phyloP scores from a whole-genome alignment of 352 stramenopile species.

The Globisporangium rhizosaccharum region DNA sequence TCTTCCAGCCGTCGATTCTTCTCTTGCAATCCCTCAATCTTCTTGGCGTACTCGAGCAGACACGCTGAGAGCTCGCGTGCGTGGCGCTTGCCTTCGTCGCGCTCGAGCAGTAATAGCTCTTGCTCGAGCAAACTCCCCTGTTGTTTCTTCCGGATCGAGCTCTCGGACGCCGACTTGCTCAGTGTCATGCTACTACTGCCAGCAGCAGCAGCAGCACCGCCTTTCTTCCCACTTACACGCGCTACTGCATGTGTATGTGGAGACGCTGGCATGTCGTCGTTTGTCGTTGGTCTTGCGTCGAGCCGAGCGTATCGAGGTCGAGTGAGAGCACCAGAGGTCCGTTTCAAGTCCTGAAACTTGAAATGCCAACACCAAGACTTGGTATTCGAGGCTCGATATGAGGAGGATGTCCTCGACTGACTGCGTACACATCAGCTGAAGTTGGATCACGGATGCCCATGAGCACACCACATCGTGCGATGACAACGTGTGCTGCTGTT shows the following conservation, averaged over 20 bases:
- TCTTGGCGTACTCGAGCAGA: slow-evolving; percentile 67
- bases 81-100: slow-evolving; percentile 72
- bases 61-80: slow-evolving; percentile 54
- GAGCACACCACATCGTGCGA: too few relatives aligned
- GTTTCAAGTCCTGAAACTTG: not conserved
- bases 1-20: slow-evolving; percentile 76
- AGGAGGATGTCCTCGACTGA: too few relatives aligned
- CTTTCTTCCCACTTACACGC: slow-evolving; percentile 3
- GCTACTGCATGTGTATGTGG: not conserved
- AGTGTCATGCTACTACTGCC: not conserved
- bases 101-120: slow-evolving; percentile 59
- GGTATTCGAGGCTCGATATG: too few relatives aligned
- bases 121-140: slow-evolving; percentile 58
- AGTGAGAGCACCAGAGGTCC: not conserved
- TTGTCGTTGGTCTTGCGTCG: not conserved
- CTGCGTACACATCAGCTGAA: too few relatives aligned
- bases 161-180: slow-evolving; percentile 18
- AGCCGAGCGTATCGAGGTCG: not conserved
- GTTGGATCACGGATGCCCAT: too few relatives aligned
- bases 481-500: too few relatives aligned
- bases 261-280: slow-evolving; percentile 8
- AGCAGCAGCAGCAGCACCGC: too few relatives aligned
- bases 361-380: too few relatives aligned
- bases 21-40: slow-evolving; percentile 68
- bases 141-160: slow-evolving; percentile 26